Base-by-base conservation (phyloP, 2,329 filamentous ascomycete species). In the Graphium sp. region DNA sequence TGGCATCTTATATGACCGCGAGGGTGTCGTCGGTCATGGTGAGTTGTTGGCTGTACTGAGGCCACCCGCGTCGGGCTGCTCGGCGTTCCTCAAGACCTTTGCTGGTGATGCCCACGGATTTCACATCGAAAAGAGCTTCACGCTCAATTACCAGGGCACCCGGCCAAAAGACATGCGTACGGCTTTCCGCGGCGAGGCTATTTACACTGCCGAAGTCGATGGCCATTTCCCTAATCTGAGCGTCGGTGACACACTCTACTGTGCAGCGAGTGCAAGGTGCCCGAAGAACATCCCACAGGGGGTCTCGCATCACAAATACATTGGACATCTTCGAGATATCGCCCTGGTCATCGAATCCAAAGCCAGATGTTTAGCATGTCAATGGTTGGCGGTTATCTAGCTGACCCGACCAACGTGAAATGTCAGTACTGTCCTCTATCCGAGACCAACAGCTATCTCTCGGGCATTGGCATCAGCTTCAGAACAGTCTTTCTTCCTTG, bases 181-280 rank as follows among this genome's bases (percentile, higher is more conserved):
- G 15, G 56, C 60, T 37, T 42, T 41, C 33, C 30, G 36, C 68
- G 71, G 72, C 26, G 71, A 77, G 43, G 66, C 67, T 20, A 74
- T 76, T 39, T 77, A 75, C 46, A 74, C 66, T 0, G 68, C 69
- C 22, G 70, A 74, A 45, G 67, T 70, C 10, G 73, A 77, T 40
- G 60, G 66, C 7, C 67, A 73, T 42, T 73, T 73, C 37, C 63
- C 67, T 1, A 56, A 60, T 39, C 43, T 74, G 36, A 63, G 58
- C 4, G 68, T 74, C 10, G 66, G 65, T 30, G 63, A 74, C 37
- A 74, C 70, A 0, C 52, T 74, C 10, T 60, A 58, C 35, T 74
- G 74, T 31, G 69, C 69, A n/a, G 68, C 69, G 5, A 52, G 60
- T 7, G 63, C 67, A 12, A 48, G 62, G 32, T 54, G 59, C 13